These are phyloP conservation scores for Crucibulum laeve DNA, from an alignment of 768 basidiomycete genomes.

Conservation along the genomic window DNA sequence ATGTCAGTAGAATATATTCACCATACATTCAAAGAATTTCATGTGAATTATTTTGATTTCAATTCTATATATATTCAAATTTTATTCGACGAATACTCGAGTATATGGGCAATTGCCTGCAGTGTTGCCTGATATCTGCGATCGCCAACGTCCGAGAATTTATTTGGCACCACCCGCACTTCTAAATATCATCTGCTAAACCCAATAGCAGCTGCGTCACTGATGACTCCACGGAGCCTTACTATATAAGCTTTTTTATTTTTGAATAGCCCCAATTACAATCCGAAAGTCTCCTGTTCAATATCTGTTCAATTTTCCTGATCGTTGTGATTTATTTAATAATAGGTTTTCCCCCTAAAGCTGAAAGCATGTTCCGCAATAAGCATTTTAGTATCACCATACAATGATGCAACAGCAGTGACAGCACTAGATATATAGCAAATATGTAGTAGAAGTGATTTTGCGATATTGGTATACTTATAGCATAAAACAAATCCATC, in stretches of 20 bases:
- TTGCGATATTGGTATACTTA: too few species aligned
- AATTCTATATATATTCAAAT: not conserved
- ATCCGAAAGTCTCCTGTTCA: too few species aligned
- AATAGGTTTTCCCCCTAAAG: slow-evolving; percentile 47
- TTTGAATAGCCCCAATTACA: too few species aligned
- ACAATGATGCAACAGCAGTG: too few species aligned
- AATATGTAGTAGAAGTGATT: too few species aligned
- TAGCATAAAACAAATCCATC: too few species aligned
- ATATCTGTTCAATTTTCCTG: not conserved
- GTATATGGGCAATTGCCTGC: not conserved
- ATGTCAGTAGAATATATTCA: too few species aligned
- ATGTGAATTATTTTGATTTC: too few species aligned
- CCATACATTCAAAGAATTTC: too few species aligned
- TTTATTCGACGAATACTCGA: not conserved
- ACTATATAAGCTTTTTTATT: not conserved
- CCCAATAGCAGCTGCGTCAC: not conserved
- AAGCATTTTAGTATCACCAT: not conserved
- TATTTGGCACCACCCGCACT: not conserved
- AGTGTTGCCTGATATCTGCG: not conserved
- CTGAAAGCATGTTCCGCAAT: slow-evolving; percentile 18
- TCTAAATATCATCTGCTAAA: not conserved
- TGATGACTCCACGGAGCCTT: not conserved
- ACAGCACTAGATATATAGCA: too few species aligned
- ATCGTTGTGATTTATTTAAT: not conserved
- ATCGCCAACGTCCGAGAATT: not conserved